phyloP scores from a whole-genome alignment of 2,329 filamentous ascomycete species.

The Fusarium staphyleae region DNA sequence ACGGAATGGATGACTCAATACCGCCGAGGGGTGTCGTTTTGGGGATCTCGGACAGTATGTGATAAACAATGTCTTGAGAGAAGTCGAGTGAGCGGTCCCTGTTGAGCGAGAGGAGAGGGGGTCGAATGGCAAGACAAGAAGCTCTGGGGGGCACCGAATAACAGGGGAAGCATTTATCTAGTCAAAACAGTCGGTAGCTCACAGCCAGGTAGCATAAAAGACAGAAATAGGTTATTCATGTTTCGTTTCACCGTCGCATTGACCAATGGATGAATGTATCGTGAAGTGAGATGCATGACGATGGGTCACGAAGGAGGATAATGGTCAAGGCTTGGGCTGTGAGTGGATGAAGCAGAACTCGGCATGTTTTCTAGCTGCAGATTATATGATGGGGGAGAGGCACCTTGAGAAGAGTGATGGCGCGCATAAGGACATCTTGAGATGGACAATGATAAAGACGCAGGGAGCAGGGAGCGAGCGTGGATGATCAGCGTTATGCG shows the following conservation, averaged over 20 bases:
- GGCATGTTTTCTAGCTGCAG: constrained; percentile 1
- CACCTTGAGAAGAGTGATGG: neutral
- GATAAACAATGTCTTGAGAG: constrained; percentile 3
- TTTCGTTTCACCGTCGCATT: constrained; percentile 4
- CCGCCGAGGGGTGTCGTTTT: constrained; percentile 3
- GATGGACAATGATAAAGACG: neutral
- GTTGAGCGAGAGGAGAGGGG: neutral
- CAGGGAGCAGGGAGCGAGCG: neutral
- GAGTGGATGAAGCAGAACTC: neutral
- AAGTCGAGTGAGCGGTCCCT: neutral
- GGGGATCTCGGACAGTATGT: constrained; percentile 25
- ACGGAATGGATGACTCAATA: neutral
- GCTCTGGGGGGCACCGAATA: constrained; percentile 1
- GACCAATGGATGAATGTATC: neutral
- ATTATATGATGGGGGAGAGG: neutral
- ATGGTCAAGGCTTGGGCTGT: constrained; percentile 4
- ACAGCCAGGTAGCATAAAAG: constrained; percentile 16
- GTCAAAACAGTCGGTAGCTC: constrained; percentile 7
- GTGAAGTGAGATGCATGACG: constrained; percentile 1
- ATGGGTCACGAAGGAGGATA: neutral
- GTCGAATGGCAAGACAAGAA: neutral
- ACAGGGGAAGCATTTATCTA: constrained; percentile 21
- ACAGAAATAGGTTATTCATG: constrained; percentile 10
- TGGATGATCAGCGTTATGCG: neutral
- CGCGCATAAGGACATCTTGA: too few relatives aligned